Conservation (phyloP, 139 green algal species). For the Dunaliella sp. region DNA sequence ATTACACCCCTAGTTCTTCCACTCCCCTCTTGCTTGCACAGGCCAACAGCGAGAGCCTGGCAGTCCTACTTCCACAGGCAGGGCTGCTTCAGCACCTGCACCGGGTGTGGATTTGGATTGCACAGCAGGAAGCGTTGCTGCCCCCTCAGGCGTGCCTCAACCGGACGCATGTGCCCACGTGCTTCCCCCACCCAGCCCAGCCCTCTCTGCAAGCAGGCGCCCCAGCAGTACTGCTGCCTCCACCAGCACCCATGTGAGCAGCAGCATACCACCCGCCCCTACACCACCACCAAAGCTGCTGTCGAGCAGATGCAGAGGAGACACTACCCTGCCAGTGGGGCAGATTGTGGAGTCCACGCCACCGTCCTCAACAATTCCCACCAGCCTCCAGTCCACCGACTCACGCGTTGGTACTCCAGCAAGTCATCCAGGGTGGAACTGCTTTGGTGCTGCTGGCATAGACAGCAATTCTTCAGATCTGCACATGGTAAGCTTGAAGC, state of each 20-base stretch:
- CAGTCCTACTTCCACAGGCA: too few species aligned
- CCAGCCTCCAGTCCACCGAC: not conserved
- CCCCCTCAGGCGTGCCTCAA: too few species aligned
- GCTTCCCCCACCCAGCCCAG: not conserved
- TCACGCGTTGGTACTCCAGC: not conserved
- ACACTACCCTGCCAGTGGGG: not conserved
- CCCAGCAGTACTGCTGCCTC: not conserved
- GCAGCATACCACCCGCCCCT: not conserved
- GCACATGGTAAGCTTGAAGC: not conserved
- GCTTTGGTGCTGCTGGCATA: not conserved
- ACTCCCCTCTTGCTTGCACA: too few species aligned
- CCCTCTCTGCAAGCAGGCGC: too few species aligned
- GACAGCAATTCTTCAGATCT: not conserved
- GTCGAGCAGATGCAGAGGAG: not conserved
- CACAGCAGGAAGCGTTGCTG: too few species aligned
- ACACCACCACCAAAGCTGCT: not conserved
- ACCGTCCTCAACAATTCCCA: too few species aligned
- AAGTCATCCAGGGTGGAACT: not conserved
- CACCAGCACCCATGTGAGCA: not conserved
- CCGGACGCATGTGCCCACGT: not conserved
- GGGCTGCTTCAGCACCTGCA: too few species aligned
- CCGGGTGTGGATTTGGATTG: too few species aligned
- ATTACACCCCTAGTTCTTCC: too few species aligned
- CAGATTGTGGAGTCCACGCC: not conserved
- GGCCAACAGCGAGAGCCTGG: too few species aligned